These are phyloP conservation scores for Exophiala alcalophila DNA, from an alignment of 2,329 filamentous ascomycete genomes.

Conservation along the genomic window DNA sequence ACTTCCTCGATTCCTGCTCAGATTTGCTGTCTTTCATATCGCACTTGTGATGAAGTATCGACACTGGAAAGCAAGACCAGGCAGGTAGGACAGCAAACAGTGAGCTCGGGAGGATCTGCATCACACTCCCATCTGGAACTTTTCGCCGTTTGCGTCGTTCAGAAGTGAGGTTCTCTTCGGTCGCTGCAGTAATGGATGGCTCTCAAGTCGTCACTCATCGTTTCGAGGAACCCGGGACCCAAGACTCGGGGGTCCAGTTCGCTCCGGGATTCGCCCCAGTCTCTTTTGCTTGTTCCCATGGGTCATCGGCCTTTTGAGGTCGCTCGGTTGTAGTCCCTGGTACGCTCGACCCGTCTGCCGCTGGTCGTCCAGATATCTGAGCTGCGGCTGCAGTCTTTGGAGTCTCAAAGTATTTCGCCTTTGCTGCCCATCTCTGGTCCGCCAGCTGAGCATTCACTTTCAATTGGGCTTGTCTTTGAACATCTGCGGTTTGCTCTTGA, in stretches of 20 bases:
- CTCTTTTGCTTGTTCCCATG: constrained; percentile 3
- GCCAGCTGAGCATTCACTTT: constrained; percentile 59
- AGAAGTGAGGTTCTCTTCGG: too few relatives aligned
- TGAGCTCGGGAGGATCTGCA: too few relatives aligned
- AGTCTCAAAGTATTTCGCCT: constrained; percentile 57
- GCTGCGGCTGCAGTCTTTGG: constrained; percentile 40
- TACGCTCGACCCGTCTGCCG: constrained; percentile 4
- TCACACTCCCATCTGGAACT: too few relatives aligned
- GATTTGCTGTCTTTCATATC: background rate
- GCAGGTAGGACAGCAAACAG: too few relatives aligned
- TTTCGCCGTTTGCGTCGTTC: too few relatives aligned
- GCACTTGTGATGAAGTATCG: too few relatives aligned
- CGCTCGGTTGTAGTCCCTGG: background rate
- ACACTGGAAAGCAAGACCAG: too few relatives aligned
- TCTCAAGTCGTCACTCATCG: too few relatives aligned
- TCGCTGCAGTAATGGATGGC: too few relatives aligned
- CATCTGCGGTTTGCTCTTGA: constrained; percentile 57
- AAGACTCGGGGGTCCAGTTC: constrained; percentile 19
- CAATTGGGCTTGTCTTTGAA: constrained; percentile 56
- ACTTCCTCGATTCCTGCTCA: background rate
- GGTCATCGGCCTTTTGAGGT: constrained; percentile 1
- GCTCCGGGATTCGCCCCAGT: constrained; percentile 17
- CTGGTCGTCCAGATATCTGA: constrained; percentile 11
- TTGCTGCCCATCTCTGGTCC: constrained; percentile 60
- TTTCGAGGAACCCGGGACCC: constrained; percentile 18